Conservation (phyloP, 768 basidiomycete genomes). For the Rhodotorula taiwanensis region DNA sequence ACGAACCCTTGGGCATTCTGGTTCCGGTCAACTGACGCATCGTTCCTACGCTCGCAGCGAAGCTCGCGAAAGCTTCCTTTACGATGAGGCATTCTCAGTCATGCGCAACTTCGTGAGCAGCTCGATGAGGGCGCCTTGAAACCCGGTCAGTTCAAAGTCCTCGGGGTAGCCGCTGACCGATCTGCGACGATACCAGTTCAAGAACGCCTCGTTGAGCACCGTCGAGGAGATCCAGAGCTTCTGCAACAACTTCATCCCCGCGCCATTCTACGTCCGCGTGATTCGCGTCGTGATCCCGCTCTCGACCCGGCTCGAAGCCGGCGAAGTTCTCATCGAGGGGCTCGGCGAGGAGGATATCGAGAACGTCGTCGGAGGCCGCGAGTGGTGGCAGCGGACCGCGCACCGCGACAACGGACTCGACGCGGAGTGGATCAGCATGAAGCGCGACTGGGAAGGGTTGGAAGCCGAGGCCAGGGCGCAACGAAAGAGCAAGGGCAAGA, state of each 20-base stretch:
- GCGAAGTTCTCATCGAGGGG: conserved; percentile 23
- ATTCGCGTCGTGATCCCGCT: conserved; percentile 46
- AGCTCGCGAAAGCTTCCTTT: conserved; percentile 60
- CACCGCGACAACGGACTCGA: conserved; percentile 58
- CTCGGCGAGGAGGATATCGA: conserved; percentile 45
- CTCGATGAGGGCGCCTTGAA: no score
- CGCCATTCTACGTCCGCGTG: conserved; percentile 47
- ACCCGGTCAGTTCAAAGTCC: no score
- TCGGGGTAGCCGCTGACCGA: no score
- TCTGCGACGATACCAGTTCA: no score
- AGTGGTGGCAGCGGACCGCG: conserved; percentile 85
- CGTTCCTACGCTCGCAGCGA: conserved; percentile 41
- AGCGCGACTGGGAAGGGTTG: conserved; percentile 38
- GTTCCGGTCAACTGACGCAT: no score
- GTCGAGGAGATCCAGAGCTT: conserved; percentile 60
- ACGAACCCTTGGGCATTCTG: no score
- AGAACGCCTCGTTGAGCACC: conserved; percentile 50
- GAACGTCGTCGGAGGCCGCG: conserved; percentile 72
- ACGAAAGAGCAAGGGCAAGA: not conserved
- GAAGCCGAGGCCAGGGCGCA: conserved; percentile 36
- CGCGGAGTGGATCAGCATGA: conserved; percentile 49
- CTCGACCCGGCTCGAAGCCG: conserved; percentile 34
- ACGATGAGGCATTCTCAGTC: conserved; percentile 66
- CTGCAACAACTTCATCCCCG: conserved; percentile 45
- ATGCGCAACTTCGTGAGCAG: conserved; percentile 60